Conservation (phyloP, 768 basidiomycete species). For the Boletus sp. region DNA sequence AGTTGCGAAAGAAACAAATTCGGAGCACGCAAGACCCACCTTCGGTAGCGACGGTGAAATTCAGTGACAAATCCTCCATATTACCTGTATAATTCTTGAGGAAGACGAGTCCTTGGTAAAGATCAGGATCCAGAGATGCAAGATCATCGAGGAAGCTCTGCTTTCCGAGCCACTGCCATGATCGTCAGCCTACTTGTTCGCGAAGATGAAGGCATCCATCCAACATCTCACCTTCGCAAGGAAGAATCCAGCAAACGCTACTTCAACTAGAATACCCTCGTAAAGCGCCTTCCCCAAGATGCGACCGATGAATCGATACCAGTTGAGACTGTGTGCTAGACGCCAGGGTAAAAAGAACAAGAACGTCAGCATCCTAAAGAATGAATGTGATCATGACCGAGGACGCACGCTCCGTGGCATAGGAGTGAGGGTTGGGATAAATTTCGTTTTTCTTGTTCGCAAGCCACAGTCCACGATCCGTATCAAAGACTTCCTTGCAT, state of each 20-base stretch:
- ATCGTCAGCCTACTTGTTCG: not conserved
- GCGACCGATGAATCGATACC: constrained; percentile 92
- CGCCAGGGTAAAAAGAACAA: not conserved
- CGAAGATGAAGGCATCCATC: not conserved
- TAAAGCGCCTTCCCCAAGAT: constrained; percentile 97
- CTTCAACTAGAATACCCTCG: constrained; percentile 92
- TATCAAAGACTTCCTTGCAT: constrained; percentile 92
- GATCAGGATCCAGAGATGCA: constrained; percentile 83
- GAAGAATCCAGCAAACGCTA: constrained; percentile 95
- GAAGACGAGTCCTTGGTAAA: constrained; percentile 90
- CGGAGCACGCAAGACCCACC: constrained; percentile 44
- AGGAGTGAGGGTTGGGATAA: constrained; percentile 91
- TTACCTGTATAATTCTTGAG: constrained; percentile 89
- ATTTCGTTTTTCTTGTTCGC: constrained; percentile 88
- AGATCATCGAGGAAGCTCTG: constrained; percentile 94
- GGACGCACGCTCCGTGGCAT: constrained; percentile 78
- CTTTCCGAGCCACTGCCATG: constrained; percentile 79
- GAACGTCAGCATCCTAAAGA: not conserved
- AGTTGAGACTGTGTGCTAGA: constrained; percentile 76
- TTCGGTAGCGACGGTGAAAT: constrained; percentile 84
- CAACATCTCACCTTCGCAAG: constrained; percentile 62
- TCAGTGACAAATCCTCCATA: constrained; percentile 83
- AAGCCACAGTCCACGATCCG: constrained; percentile 91
- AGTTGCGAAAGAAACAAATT: not conserved
- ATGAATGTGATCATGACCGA: not conserved